Conservation (phyloP, 345 rosid species). For the Acer yangbiense region DNA sequence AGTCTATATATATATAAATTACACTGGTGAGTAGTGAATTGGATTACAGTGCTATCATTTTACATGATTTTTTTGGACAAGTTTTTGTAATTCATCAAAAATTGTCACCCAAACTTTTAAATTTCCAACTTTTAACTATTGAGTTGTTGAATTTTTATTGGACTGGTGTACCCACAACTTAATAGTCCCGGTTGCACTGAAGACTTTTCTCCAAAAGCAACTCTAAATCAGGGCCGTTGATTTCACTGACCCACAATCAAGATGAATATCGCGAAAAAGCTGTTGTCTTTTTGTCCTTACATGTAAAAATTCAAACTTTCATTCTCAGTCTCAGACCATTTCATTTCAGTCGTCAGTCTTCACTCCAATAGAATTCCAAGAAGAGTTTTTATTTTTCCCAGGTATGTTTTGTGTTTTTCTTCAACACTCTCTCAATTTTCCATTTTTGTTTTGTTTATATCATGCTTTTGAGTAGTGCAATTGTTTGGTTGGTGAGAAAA, state of each 20-base stretch:
- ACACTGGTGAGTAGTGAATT: too few species aligned
- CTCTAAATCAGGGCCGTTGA: slow-evolving; percentile 16
- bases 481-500: not conserved
- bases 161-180: not conserved
- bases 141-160: not conserved
- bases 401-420: slow-evolving; percentile 12
- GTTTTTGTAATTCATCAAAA: not conserved
- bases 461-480: not conserved
- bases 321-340: not conserved
- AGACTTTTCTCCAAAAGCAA: not conserved
- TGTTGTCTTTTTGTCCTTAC: slow-evolving; percentile 8
- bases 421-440: not conserved
- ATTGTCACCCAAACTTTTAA: not conserved
- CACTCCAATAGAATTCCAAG: not conserved
- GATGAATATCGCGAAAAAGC: slow-evolving; percentile 3
- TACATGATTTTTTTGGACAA: too few species aligned
- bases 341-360: slow-evolving; percentile 5
- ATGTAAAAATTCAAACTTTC: slow-evolving; percentile 18
- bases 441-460: not conserved
- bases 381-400: not conserved
- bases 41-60: too few species aligned
- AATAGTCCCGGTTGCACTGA: not conserved
- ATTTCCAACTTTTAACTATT: not conserved
- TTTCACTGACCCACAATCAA: slow-evolving; percentile 5
- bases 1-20: too few species aligned